Evolutionary conservation across 495 filamentous ascomycete species (phyloP).

Genomic region (Podospora bellae-mahoneyi): DNA sequence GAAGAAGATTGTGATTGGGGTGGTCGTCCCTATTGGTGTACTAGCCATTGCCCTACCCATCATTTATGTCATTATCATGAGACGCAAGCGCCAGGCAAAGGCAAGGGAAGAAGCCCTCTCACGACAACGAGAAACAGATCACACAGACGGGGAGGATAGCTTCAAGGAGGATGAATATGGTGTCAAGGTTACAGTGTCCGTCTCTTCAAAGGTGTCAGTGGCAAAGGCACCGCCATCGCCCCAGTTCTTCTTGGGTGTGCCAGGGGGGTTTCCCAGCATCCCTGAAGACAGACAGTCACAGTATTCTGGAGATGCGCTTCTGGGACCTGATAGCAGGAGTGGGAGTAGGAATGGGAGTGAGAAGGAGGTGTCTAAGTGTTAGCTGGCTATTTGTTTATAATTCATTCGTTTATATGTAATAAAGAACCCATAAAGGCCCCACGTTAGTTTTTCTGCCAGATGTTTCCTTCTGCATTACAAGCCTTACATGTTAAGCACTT

Average conservation of each 20-base stretch:
- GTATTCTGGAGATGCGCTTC: slow-evolving; percentile 1
- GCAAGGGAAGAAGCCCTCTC: not conserved
- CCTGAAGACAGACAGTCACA: slow-evolving; percentile 10
- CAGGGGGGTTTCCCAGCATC: slow-evolving; percentile 8
- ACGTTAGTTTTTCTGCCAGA: no score
- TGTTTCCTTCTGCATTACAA: no score
- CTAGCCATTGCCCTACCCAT: slow-evolving; percentile 9
- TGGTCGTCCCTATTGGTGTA: slow-evolving; percentile 12
- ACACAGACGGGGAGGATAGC: slow-evolving; percentile 2
- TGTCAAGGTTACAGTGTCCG: slow-evolving; percentile 19
- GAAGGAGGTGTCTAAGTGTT: not conserved
- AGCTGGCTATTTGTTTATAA: not conserved
- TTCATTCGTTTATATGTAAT: not conserved
- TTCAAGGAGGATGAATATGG: slow-evolving; percentile 17
- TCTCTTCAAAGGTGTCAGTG: slow-evolving; percentile 11
- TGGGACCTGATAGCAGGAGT: not conserved
- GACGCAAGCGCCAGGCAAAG: not conserved
- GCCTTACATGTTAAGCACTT: no score
- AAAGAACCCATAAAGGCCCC: no score
- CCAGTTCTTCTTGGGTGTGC: slow-evolving; percentile 12
- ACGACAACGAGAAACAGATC: not conserved
- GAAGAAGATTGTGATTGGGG: slow-evolving; percentile 17
- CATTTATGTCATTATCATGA: slow-evolving; percentile 3
- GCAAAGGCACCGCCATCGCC: slow-evolving; percentile 10
- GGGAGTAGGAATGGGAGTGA: not conserved